Percentiles rank a stretch among this genome's conserved stretches.
phyloP scores from a whole-genome alignment of 2,329 filamentous ascomycete species.

The Sordariomycetes sp. region DNA sequence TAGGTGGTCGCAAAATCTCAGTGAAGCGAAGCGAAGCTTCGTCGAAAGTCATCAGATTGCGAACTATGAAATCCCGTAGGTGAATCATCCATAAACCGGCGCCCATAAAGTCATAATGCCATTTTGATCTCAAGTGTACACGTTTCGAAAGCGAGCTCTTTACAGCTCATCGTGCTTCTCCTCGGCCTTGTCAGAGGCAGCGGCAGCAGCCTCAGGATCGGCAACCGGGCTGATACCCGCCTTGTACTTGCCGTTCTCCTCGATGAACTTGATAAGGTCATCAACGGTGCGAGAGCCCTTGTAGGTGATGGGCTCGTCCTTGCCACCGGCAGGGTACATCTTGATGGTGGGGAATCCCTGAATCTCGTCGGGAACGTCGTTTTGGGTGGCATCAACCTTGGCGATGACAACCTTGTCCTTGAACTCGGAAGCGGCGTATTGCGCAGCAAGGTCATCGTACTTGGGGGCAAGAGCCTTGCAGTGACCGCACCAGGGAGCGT shows the following conservation, averaged over 20 bases:
- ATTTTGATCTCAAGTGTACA: slow-evolving; percentile 15
- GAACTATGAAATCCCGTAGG: slow-evolving; percentile 1
- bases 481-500: slow-evolving; percentile 98
- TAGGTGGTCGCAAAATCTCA: no score
- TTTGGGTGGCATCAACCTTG: slow-evolving; percentile 93
- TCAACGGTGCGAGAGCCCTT: slow-evolving; percentile 79
- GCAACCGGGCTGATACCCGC: slow-evolving; percentile 53
- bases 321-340: slow-evolving; percentile 85
- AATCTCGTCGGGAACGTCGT: slow-evolving; percentile 96
- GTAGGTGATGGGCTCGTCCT: slow-evolving; percentile 80
- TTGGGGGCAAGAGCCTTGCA: slow-evolving; percentile 97
- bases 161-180: slow-evolving; percentile 68
- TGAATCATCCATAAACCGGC: slow-evolving; percentile 14
- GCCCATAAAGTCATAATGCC: slow-evolving; percentile 22
- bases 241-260: slow-evolving; percentile 89
- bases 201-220: slow-evolving; percentile 44
- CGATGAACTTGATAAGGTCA: slow-evolving; percentile 85
- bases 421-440: slow-evolving; percentile 70
- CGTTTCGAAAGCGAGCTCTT: slow-evolving; percentile 19
- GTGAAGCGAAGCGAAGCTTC: neutral
- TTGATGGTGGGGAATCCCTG: slow-evolving; percentile 99
- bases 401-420: slow-evolving; percentile 83
- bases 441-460: slow-evolving; percentile 82
- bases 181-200: slow-evolving; percentile 39
- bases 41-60: slow-evolving; percentile 1